A percentile compares a stretch with the other conserved stretches of the same genome.
phyloP scores from a whole-genome alignment of 257 asterid genomes.

The Penstemon barbatus region DNA sequence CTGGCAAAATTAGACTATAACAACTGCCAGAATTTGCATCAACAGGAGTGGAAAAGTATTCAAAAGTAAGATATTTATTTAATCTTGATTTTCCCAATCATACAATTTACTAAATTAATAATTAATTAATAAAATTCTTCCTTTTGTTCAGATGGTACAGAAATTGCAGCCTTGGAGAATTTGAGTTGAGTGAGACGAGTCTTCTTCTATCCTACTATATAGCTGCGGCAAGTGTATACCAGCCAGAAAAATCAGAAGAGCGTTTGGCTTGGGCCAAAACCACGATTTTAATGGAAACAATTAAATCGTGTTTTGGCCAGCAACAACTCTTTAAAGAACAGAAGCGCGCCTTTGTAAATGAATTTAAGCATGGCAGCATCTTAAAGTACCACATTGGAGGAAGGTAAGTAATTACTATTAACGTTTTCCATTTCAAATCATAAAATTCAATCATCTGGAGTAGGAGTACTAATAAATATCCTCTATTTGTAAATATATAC shows the following conservation, averaged over 20 bases:
- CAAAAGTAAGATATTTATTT: slow-evolving; percentile 30
- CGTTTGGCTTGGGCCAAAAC: slow-evolving; percentile 86
- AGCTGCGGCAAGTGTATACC: slow-evolving; percentile 61
- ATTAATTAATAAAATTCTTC: neutral
- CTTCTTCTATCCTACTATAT: slow-evolving; percentile 42
- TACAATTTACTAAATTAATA: too few relatives aligned
- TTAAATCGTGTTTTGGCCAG: slow-evolving; percentile 32
- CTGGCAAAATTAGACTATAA: slow-evolving; percentile 46
- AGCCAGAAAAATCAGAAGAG: slow-evolving; percentile 56
- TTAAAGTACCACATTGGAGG: slow-evolving; percentile 2
- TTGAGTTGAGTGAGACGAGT: slow-evolving; percentile 45
- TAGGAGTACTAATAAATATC: too few relatives aligned
- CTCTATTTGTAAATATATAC: too few relatives aligned
- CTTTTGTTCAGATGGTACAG: slow-evolving; percentile 55
- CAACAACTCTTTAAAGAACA: slow-evolving; percentile 33
- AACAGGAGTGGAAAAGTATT: slow-evolving; percentile 45
- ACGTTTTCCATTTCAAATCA: too few relatives aligned
- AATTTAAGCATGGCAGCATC: slow-evolving; percentile 37
- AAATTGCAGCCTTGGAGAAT: slow-evolving; percentile 40
- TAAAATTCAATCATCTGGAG: too few relatives aligned
- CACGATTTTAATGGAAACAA: slow-evolving; percentile 45
- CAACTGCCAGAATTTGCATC: slow-evolving; percentile 47
- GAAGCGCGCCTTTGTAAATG: slow-evolving; percentile 41
- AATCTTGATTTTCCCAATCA: too few relatives aligned
- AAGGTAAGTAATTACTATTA: slow-evolving; percentile 41